Percentiles rank a stretch among this genome's conserved stretches.
These are phyloP conservation scores for Teratosphaeria pseudoeucalypti DNA, from an alignment of 2,329 filamentous ascomycete species.

Conservation along the genomic window DNA sequence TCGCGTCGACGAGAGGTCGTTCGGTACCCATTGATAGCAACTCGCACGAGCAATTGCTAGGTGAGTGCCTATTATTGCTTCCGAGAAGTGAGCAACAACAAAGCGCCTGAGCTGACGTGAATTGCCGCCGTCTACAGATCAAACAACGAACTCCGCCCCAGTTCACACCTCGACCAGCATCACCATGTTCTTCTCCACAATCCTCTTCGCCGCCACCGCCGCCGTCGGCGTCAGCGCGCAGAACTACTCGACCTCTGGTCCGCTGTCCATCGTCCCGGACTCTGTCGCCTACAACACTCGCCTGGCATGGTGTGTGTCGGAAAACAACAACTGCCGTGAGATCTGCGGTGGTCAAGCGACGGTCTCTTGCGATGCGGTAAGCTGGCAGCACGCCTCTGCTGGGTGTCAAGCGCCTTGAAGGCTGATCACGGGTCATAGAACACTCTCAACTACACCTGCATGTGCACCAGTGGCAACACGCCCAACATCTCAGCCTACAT, in stretches of 20 bases:
- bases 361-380: slow-evolving; percentile 50
- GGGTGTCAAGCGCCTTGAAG: neutral
- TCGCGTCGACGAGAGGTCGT: neutral
- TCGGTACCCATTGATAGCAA: slow-evolving; percentile 1
- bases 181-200: slow-evolving; percentile 38
- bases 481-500: slow-evolving; percentile 48
- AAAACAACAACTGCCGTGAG: slow-evolving; percentile 49
- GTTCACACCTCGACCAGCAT: slow-evolving; percentile 13
- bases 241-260: slow-evolving; percentile 29
- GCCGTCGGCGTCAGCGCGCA: slow-evolving; percentile 37
- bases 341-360: slow-evolving; percentile 44
- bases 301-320: slow-evolving; percentile 46
- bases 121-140: neutral
- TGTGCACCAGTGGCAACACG: slow-evolving; percentile 44
- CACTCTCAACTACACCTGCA: slow-evolving; percentile 47
- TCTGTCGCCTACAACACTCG: slow-evolving; percentile 28
- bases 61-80: neutral
- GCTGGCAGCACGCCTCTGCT: slow-evolving; percentile 11
- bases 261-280: slow-evolving; percentile 33
- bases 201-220: slow-evolving; percentile 37
- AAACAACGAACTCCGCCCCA: neutral
- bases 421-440: slow-evolving; percentile 4
- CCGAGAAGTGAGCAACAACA: neutral
- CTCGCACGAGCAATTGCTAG: neutral
- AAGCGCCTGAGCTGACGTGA: neutral